Conservation (phyloP, 2,329 filamentous ascomycete genomes). For the Eutypella sp. region DNA sequence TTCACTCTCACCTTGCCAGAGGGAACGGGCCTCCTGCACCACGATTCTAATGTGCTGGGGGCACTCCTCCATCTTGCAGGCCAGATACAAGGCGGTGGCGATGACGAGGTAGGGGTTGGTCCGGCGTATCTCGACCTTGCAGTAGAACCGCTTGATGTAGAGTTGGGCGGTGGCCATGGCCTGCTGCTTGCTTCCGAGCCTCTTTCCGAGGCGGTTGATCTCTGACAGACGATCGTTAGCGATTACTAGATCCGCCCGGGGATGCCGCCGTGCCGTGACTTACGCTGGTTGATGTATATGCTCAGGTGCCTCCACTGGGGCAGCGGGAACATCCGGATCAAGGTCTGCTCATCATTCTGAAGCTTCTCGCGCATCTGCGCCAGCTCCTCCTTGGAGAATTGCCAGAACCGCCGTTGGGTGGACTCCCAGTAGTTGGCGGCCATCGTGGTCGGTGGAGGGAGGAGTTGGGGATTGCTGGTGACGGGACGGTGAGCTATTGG, state of each 20-base stretch:
- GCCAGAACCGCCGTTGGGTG: slow-evolving; percentile 85
- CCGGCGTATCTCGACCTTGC: slow-evolving; percentile 80
- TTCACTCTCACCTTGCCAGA: slow-evolving; percentile 75
- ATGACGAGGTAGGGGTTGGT: slow-evolving; percentile 92
- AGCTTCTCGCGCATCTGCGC: slow-evolving; percentile 69
- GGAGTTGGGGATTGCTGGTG: background rate
- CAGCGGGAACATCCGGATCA: slow-evolving; percentile 75
- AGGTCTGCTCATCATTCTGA: slow-evolving; percentile 67
- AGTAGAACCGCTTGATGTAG: slow-evolving; percentile 92
- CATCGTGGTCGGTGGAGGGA: slow-evolving; percentile 56
- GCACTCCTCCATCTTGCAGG: slow-evolving; percentile 96
- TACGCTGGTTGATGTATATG: slow-evolving; percentile 90
- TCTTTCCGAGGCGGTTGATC: slow-evolving; percentile 75
- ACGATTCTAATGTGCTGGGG: slow-evolving; percentile 94
- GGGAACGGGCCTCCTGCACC: slow-evolving; percentile 75
- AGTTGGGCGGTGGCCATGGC: slow-evolving; percentile 90
- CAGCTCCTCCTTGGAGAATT: slow-evolving; percentile 79
- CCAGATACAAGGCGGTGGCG: slow-evolving; percentile 89
- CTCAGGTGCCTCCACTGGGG: slow-evolving; percentile 77
- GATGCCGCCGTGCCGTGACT: slow-evolving; percentile 30
- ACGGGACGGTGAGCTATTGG: too few species aligned
- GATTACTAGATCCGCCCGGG: background rate
- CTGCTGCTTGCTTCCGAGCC: slow-evolving; percentile 82
- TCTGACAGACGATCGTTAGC: slow-evolving; percentile 44
- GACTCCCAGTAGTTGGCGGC: slow-evolving; percentile 97